Conservation (phyloP, 805 yeast species). For the Teunomyces panamensis region DNA sequence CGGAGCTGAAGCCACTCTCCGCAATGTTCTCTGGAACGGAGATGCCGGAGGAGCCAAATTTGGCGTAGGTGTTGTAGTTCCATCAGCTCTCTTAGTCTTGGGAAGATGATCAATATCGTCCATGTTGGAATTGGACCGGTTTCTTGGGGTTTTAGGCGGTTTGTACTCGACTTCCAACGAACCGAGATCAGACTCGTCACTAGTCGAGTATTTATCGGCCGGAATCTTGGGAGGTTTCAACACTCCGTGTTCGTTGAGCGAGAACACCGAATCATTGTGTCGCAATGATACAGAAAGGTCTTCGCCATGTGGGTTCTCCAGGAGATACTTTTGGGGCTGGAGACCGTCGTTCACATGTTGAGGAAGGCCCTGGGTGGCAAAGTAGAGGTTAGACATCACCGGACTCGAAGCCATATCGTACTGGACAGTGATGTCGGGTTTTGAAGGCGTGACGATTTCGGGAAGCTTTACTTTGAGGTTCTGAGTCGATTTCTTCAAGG, state of each 20-base stretch:
- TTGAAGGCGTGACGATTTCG: conserved; percentile 10
- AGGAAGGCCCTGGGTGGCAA: conserved; percentile 58
- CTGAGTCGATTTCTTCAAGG: conserved; percentile 10
- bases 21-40: conserved; percentile 42
- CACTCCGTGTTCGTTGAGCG: conserved; percentile 19
- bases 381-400: conserved; percentile 46
- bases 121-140: conserved; percentile 3
- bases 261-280: conserved; percentile 36
- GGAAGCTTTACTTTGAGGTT: conserved; percentile 10
- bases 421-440: conserved; percentile 1
- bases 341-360: conserved; percentile 39
- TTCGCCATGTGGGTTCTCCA: conserved; percentile 15
- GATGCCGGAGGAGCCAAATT: conserved; percentile 12
- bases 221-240: conserved; percentile 21
- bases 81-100: neutral
- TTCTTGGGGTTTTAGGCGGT: conserved; percentile 7
- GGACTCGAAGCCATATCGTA: conserved; percentile 16
- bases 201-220: conserved; percentile 7
- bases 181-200: conserved; percentile 9
- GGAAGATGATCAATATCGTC: neutral
- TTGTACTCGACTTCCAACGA: neutral
- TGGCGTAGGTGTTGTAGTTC: neutral
- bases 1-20: conserved; percentile 87
- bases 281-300: conserved; percentile 35
- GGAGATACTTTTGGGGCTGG: conserved; percentile 5